These are phyloP conservation scores for Hirsutella thompsonii DNA, from an alignment of 2,329 filamentous ascomycete species.

Conservation along the genomic window DNA sequence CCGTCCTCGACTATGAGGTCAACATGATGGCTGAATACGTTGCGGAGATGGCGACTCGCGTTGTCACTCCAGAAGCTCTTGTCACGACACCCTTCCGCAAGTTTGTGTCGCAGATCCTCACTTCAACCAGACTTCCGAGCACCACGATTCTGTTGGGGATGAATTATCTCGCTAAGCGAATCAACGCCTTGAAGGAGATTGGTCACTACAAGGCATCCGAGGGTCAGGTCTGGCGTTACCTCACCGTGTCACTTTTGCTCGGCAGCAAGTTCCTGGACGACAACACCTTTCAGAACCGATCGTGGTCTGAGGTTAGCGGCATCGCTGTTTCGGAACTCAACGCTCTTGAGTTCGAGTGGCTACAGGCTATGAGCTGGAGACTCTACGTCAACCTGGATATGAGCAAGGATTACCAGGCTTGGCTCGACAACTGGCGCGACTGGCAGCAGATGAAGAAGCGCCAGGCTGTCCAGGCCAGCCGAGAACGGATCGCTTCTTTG, in stretches of 20 bases:
- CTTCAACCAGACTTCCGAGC: constrained; percentile 77
- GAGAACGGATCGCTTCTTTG: constrained; percentile 35
- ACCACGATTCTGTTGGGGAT: constrained; percentile 84
- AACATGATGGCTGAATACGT: constrained; percentile 94
- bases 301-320: constrained; percentile 90
- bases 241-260: constrained; percentile 73
- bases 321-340: constrained; percentile 79
- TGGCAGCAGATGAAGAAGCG: constrained; percentile 44
- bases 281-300: constrained; percentile 95
- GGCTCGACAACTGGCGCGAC: constrained; percentile 47
- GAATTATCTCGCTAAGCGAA: constrained; percentile 75
- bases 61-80: constrained; percentile 37
- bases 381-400: constrained; percentile 77
- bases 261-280: constrained; percentile 95
- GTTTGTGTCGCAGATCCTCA: constrained; percentile 83
- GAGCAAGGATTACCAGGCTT: constrained; percentile 56
- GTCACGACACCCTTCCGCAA: constrained; percentile 70
- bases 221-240: constrained; percentile 73
- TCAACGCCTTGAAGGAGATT: constrained; percentile 55
- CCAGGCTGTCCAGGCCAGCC: constrained; percentile 31
- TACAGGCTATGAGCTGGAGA: constrained; percentile 68
- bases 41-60: constrained; percentile 65
- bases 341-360: constrained; percentile 76
- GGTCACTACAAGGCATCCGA: constrained; percentile 44
- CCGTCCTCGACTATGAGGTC: constrained; percentile 93